Conservation (phyloP, 768 basidiomycete genomes). For the Calocera viscosa region DNA sequence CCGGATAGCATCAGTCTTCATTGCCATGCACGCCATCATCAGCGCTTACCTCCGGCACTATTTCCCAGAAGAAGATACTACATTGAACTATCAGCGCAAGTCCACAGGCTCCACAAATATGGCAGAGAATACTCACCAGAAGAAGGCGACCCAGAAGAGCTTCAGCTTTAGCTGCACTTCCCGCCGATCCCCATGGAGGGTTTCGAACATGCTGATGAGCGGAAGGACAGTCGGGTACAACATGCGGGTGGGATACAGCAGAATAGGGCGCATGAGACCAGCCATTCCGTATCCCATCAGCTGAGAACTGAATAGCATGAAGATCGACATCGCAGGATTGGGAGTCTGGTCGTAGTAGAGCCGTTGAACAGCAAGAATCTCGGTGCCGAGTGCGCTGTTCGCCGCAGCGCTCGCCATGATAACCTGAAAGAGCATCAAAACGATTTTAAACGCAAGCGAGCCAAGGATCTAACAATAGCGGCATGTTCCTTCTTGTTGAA, state of each 20-base stretch:
- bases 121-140: neutral
- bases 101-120: neutral
- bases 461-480: constrained; percentile 29
- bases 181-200: constrained; percentile 34
- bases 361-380: constrained; percentile 43
- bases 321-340: constrained; percentile 35
- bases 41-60: constrained; percentile 5
- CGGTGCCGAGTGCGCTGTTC: constrained; percentile 41
- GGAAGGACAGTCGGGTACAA: constrained; percentile 39
- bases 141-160: constrained; percentile 44
- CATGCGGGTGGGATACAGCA: constrained; percentile 45
- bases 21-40: neutral
- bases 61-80: constrained; percentile 34
- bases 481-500: constrained; percentile 52
- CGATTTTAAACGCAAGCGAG: neutral
- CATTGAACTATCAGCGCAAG: neutral
- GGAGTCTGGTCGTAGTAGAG: constrained; percentile 44
- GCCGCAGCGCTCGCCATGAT: constrained; percentile 47
- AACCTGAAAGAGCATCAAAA: constrained; percentile 16
- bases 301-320: constrained; percentile 31
- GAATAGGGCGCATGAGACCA: constrained; percentile 37
- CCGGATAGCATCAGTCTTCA: constrained; percentile 25
- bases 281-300: constrained; percentile 43
- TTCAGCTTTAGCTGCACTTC: constrained; percentile 33
- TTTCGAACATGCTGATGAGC: constrained; percentile 39